A percentile compares a stretch with the other conserved stretches of the same genome.
phyloP scores from a whole-genome alignment of 306 rosid genomes.

The Bauhinia variegata region DNA sequence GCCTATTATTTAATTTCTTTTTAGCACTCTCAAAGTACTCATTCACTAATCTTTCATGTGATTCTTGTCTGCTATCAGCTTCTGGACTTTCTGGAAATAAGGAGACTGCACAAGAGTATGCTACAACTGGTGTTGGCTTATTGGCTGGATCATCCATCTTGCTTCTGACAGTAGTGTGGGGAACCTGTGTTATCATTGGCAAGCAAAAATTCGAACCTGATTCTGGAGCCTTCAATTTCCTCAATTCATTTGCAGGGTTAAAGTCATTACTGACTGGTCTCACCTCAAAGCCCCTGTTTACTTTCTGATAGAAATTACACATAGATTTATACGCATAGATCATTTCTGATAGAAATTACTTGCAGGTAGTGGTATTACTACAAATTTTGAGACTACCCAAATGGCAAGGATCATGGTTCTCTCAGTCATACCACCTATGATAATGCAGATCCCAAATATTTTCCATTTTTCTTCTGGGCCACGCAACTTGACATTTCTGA shows the following conservation, averaged over 20 bases:
- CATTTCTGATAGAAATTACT: not conserved
- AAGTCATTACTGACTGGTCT: constrained; percentile 28
- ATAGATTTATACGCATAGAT: too few relatives aligned
- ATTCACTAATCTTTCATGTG: too few relatives aligned
- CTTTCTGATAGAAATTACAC: too few relatives aligned
- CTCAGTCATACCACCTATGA: constrained; percentile 45
- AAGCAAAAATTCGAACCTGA: too few relatives aligned
- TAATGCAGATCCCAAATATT: constrained; percentile 46
- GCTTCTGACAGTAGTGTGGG: constrained; percentile 44
- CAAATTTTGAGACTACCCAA: constrained; percentile 48
- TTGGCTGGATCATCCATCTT: constrained; percentile 48
- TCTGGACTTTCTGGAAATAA: constrained; percentile 31
- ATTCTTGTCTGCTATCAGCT: constrained; percentile 14
- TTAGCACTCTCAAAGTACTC: too few relatives aligned
- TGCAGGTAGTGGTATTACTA: constrained; percentile 51
- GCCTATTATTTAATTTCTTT: not conserved
- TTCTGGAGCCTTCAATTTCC: not conserved
- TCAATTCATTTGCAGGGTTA: not conserved
- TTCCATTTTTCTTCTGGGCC: constrained; percentile 33
- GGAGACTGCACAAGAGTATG: constrained; percentile 41
- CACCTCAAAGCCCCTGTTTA: not conserved
- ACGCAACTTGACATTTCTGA: constrained; percentile 33
- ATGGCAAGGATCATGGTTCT: constrained; percentile 46
- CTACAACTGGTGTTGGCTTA: constrained; percentile 38
- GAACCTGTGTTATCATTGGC: constrained; percentile 35